Base-by-base conservation (phyloP, 2,329 filamentous ascomycete genomes). In the Plenodomus biglobosus region DNA sequence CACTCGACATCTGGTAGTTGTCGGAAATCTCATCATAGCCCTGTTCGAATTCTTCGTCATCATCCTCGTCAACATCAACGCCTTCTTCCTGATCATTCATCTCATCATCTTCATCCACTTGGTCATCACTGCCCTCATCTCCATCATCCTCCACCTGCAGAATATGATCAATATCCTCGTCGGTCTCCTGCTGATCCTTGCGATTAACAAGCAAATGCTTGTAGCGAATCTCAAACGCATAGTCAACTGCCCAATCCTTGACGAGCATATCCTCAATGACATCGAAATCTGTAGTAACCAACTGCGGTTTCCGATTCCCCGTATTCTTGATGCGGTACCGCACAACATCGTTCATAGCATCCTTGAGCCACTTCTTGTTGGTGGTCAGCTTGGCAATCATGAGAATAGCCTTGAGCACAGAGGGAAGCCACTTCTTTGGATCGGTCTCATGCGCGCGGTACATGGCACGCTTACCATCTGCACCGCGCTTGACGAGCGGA, bases 221-320 rank as follows among this genome's bases (percentile, higher is more conserved):
- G 40, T 68, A 69, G n/a, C 64, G 55, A 10, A 67, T 59, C 7
- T 50, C 39, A 44, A 70, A 69, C 32, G 56, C 52, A 24, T 56
- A 56, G 0, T 41, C 20, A 1, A 68, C 48, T 2, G 46, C 41
- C 65, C 64, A 69, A 2, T 59, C 53, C 32, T 57, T 57, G 13
- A 58, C 48, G 8, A 69, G 40, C 52, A 69, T 60, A 17, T 68
- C 65, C 24, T 70, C 65, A n/a, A 69, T 63, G 19, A 69, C 56
- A 46, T 68, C 65, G 11, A 69, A 67, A 40, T 69, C 65, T 0
- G 66, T 66, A 1, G 59, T 67, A 2, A 64, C 64, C 0, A 70
- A 50, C 49, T 70, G 64, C 3, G 63, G 65, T 50, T 68, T 69
- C 8, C 63, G 58, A 34, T 68, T 66, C 1, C 64, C 62, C 0